A percentile compares a stretch with the other conserved stretches of the same genome.
phyloP scores from a whole-genome alignment of 306 rosid genomes.

The Castanospermum australe region DNA sequence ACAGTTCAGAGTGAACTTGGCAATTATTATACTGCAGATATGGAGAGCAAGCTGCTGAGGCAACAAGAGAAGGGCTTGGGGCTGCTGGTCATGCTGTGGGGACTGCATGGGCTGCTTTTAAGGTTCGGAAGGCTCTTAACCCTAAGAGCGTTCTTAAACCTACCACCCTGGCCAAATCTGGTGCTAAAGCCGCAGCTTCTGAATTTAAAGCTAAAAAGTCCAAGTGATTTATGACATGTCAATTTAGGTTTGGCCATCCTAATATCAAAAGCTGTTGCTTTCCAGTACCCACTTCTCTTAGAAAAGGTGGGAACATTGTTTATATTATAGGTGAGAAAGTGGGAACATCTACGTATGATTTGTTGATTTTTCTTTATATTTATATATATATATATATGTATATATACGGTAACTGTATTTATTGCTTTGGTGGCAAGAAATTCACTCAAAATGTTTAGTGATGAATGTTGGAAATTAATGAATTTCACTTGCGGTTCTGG shows the following conservation, averaged over 20 bases:
- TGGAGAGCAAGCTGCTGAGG: constrained; percentile 86
- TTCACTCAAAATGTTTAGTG: constrained; percentile 13
- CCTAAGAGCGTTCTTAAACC: constrained; percentile 79
- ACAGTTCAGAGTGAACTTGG: constrained; percentile 12
- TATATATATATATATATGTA: constrained; percentile 5
- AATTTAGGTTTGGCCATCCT: not conserved
- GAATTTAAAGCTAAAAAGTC: constrained; percentile 53
- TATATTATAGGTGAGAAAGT: not conserved
- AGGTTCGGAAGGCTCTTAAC: constrained; percentile 78
- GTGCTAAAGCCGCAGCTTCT: constrained; percentile 69
- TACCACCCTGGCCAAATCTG: constrained; percentile 67
- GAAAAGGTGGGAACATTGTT: not conserved
- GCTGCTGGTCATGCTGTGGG: constrained; percentile 96
- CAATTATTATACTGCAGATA: constrained; percentile 57
- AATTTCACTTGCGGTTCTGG: constrained; percentile 8
- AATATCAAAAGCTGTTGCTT: not conserved
- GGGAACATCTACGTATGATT: not conserved
- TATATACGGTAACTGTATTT: constrained; percentile 8
- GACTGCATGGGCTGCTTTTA: constrained; percentile 81
- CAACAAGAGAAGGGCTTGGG: constrained; percentile 73
- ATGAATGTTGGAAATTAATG: constrained; percentile 17
- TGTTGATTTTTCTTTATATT: no score
- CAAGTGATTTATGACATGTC: constrained; percentile 39
- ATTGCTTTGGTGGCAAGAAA: constrained; percentile 11
- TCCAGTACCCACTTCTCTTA: not conserved